Base-by-base conservation (phyloP, 352 stramenopile species). In the Globisporangium yorkense region DNA sequence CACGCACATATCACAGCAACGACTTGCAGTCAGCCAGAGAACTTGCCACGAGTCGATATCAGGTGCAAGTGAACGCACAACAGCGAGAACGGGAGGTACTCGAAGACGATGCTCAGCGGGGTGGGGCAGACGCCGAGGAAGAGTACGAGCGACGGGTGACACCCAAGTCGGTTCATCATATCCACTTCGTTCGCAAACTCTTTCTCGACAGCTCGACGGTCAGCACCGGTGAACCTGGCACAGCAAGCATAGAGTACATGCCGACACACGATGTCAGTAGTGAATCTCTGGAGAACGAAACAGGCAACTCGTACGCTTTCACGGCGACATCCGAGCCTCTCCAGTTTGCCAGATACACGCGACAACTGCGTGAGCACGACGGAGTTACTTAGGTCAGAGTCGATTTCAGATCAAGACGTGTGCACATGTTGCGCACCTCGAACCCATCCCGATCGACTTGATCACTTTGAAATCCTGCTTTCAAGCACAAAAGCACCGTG, bases 131-230 rank as follows among this genome's bases (percentile, higher is more conserved):
- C 65, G 5, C 74, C 83, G 24, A 92, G 65, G 12, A 90, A 74
- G 8, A 92, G 57, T 8, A 92, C 83, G 15, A 92, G 66, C 41
- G 75, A 90, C 29, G 80, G 80, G 27, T 93, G 78, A 16, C 71
- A 71, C 0, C 83, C 83, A 0, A 93, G 63, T 9, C 69, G 70
- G 15, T 70, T 54, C 79, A 91, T 88, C 64, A 79, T 91, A 4
- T 72, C 50, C 4, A 93, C 80, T 72, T 93, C 83, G 61, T 89
- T 88, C n/a, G 62, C 60, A 40, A 88, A 93, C 46, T 90, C 83
- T 18, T 76, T 86, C 41, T 89, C 77, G 8, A 90, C 74, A 2
- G 70, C 66, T 21, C 31, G 56, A 8, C 59, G 66, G 64, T 82
- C 67, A 21, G 55, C 62, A 16, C 74, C 75, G 20, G 77, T 88